Conservation (phyloP, 768 basidiomycete genomes). For the Termitomyces sp. region DNA sequence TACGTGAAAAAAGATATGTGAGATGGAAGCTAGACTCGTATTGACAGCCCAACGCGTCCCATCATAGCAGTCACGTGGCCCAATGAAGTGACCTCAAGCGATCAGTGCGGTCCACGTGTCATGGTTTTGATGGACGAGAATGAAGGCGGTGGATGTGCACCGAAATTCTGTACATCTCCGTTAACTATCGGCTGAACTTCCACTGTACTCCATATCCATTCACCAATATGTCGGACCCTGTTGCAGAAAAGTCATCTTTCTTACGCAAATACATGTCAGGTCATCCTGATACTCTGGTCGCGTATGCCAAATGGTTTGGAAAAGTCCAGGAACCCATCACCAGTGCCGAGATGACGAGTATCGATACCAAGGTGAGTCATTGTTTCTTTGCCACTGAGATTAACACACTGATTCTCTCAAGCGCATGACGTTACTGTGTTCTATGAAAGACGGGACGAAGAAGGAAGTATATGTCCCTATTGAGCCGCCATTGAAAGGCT, state of each 20-base stretch:
- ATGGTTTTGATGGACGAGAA: background rate
- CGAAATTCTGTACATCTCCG: background rate
- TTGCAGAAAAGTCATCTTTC: constrained; percentile 70
- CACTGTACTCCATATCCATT: background rate
- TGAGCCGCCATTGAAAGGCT: constrained; percentile 66
- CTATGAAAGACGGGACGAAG: constrained; percentile 39
- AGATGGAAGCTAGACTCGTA: too few relatives aligned
- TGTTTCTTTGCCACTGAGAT: background rate
- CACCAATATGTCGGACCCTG: constrained; percentile 55
- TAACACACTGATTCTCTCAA: background rate
- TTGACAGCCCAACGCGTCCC: too few relatives aligned
- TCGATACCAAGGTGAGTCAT: constrained; percentile 53
- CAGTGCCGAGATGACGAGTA: constrained; percentile 66
- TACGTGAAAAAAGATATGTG: too few relatives aligned
- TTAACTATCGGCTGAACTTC: background rate
- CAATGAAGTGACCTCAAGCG: too few relatives aligned
- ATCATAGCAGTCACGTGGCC: too few relatives aligned
- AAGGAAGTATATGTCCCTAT: constrained; percentile 52
- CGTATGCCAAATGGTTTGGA: constrained; percentile 75
- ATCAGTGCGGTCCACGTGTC: background rate
- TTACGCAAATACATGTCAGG: constrained; percentile 81
- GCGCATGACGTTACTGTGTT: constrained; percentile 70
- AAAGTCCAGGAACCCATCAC: constrained; percentile 49
- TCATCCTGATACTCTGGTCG: constrained; percentile 80
- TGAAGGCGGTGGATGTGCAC: background rate